Evolutionary conservation across 768 basidiomycete species (phyloP).

Genomic region (Naganishia friedmannii): DNA sequence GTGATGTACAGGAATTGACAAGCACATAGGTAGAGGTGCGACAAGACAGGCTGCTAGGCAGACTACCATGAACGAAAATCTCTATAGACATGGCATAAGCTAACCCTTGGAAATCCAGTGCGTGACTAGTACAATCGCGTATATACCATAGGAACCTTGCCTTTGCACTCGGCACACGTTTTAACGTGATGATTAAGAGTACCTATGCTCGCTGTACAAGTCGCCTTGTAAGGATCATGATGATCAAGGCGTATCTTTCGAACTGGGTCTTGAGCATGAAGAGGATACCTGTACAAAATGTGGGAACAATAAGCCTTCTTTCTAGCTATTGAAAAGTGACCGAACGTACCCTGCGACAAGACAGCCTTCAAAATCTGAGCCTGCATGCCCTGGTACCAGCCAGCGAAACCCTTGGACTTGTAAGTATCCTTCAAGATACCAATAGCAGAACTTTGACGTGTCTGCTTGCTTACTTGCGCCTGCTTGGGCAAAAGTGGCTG

Average conservation of each 20-base stretch:
- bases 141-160: background rate
- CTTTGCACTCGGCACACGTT: background rate
- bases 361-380: constrained; percentile 96
- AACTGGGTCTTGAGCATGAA: constrained; percentile 99
- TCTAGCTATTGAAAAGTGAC: background rate
- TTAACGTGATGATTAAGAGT: background rate
- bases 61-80: background rate
- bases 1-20: background rate
- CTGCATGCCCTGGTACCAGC: constrained; percentile 98
- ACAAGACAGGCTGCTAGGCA: background rate
- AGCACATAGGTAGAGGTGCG: background rate
- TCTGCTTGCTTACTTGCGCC: constrained; percentile 13
- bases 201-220: constrained; percentile 2
- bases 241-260: constrained; percentile 75
- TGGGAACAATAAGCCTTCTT: background rate
- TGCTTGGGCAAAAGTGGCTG: background rate
- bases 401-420: constrained; percentile 73
- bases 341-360: constrained; percentile 70
- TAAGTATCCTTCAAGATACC: constrained; percentile 71
- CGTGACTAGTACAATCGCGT: background rate
- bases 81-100: background rate
- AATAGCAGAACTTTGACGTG: constrained; percentile 56
- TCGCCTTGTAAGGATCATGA: constrained; percentile 56
- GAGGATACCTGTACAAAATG: constrained; percentile 57
- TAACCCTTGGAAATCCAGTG: background rate